Conservation (phyloP, 139 green algal species). For the Pseudopediastrum boryanum region DNA sequence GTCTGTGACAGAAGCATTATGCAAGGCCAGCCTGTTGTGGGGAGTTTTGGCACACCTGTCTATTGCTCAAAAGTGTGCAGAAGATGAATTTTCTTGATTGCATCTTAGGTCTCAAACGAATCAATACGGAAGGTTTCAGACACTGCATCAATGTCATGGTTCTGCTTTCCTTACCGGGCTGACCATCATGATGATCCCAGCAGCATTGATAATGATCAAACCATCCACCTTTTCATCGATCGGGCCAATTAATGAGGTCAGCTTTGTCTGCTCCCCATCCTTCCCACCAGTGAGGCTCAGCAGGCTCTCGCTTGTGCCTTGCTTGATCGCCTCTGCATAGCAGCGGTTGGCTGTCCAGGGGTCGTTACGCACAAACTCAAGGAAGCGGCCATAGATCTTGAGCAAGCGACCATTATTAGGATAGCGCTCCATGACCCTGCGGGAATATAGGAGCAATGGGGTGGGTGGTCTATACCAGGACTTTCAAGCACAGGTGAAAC, state of each 20-base stretch:
- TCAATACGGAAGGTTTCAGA: too few species aligned
- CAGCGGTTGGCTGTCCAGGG: constrained; percentile 43
- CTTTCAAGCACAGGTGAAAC: too few species aligned
- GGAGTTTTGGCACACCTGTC: too few species aligned
- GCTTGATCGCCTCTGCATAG: constrained; percentile 30
- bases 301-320: constrained; percentile 28
- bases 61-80: too few species aligned
- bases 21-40: too few species aligned
- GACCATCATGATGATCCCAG: constrained; percentile 49
- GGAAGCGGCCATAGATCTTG: constrained; percentile 51
- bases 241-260: not conserved
- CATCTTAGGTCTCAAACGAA: too few species aligned
- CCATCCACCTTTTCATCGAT: constrained; percentile 40
- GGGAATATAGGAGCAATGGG: not conserved
- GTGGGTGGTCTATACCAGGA: too few species aligned
- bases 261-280: not conserved
- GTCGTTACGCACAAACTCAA: constrained; percentile 50
- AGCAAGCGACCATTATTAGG: constrained; percentile 41
- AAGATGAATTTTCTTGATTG: too few species aligned
- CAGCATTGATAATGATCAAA: constrained; percentile 48
- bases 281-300: not conserved
- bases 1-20: too few species aligned
- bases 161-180: constrained; percentile 5
- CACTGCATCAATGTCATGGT: too few species aligned
- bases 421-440: constrained; percentile 43